Evolutionary conservation across 2,329 filamentous ascomycete genomes (phyloP).

Genomic region (Xylariales sp.): DNA sequence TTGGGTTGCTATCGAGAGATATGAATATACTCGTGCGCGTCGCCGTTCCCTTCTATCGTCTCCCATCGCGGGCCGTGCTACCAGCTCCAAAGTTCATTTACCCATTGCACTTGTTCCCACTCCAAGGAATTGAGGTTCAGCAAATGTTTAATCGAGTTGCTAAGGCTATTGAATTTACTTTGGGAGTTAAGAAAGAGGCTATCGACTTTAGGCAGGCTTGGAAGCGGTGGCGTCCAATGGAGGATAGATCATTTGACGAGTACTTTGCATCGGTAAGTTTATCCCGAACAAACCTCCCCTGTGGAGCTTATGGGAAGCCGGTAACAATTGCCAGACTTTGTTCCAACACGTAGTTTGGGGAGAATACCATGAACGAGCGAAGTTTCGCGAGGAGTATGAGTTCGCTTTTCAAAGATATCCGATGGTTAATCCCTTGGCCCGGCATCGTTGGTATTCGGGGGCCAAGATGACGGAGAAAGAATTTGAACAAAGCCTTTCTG

Average conservation of each 20-base stretch:
- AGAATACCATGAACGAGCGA: not conserved
- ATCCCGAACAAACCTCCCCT: not conserved
- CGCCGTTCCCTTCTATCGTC: not conserved
- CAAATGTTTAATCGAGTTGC: too few species aligned
- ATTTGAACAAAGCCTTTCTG: not conserved
- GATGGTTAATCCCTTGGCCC: not conserved
- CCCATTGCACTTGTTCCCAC: too few species aligned
- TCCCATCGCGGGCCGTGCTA: not conserved
- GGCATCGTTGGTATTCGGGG: not conserved
- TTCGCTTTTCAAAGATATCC: not conserved
- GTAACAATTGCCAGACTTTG: not conserved
- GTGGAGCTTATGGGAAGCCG: not conserved
- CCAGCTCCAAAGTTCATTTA: not conserved
- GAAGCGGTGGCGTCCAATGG: not conserved
- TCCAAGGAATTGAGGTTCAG: too few species aligned
- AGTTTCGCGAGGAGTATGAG: not conserved
- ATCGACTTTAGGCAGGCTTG: slow-evolving; percentile 3
- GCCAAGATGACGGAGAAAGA: not conserved
- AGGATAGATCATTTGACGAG: not conserved
- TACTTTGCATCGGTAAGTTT: slow-evolving; percentile 4
- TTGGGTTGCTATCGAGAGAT: slow-evolving; percentile 1
- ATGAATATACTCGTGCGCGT: not conserved
- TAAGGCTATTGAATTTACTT: too few species aligned
- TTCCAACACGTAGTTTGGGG: slow-evolving; percentile 2
- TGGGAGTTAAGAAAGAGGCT: too few species aligned